Evolutionary conservation across 495 filamentous ascomycete species (phyloP).

Genomic region (Glarea lozoyensis): DNA sequence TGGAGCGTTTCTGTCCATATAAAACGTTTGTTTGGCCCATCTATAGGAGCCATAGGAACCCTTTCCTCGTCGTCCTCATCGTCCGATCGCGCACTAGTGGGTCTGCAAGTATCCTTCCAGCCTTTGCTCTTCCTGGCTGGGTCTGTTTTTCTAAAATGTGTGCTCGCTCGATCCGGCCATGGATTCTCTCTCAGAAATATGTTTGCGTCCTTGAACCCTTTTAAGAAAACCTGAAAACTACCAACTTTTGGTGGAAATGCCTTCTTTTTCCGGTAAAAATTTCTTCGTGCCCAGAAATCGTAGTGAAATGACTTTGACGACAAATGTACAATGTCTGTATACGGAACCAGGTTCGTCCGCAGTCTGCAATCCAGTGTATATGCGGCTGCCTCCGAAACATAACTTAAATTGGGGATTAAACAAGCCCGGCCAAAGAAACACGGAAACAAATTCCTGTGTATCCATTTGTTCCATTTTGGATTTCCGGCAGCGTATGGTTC

Average conservation of each 20-base stretch:
- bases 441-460: constrained; percentile 88
- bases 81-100: constrained; percentile 50
- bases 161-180: constrained; percentile 89
- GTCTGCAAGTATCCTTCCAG: constrained; percentile 84
- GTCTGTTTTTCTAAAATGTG: constrained; percentile 64
- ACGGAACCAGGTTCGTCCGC: constrained; percentile 86
- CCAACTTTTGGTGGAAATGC: constrained; percentile 85
- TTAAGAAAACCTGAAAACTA: constrained; percentile 95
- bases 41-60: constrained; percentile 35
- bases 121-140: constrained; percentile 59
- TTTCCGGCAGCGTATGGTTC: constrained; percentile 91
- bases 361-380: constrained; percentile 89
- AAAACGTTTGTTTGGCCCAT: constrained; percentile 45
- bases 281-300: constrained; percentile 90
- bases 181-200: constrained; percentile 90
- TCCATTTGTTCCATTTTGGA: constrained; percentile 94
- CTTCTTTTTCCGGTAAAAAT: constrained; percentile 78
- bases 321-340: constrained; percentile 88
- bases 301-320: constrained; percentile 98
- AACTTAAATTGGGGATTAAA: constrained; percentile 97
- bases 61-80: constrained; percentile 61
- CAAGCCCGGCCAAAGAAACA: constrained; percentile 95
- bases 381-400: constrained; percentile 94
- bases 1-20: constrained; percentile 86
- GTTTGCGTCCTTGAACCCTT: constrained; percentile 94